Conservation (phyloP, 208 protist species). For the Porcisia deanei region DNA sequence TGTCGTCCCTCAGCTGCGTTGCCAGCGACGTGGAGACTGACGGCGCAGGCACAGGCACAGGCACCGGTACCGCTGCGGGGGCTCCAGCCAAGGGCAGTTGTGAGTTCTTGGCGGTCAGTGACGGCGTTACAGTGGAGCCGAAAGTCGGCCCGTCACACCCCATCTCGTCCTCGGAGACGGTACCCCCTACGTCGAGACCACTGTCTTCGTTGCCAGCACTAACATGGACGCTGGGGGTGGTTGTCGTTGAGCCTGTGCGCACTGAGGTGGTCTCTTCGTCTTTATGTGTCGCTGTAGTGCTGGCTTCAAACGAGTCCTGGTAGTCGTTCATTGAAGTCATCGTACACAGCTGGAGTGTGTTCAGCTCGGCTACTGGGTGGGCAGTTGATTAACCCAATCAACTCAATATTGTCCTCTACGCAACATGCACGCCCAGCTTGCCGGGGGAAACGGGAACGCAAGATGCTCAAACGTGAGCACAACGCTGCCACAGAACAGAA, state of each 20-base stretch:
- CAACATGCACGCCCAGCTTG: not conserved
- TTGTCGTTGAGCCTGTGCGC: constrained; percentile 1
- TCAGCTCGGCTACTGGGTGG: not conserved
- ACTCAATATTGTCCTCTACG: not conserved
- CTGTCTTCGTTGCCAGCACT: not conserved
- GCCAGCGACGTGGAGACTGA: not conserved
- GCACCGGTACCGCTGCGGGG: not conserved
- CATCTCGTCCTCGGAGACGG: not conserved
- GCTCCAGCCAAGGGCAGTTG: constrained; percentile 1
- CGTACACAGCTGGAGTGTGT: not conserved
- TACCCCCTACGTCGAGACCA: not conserved
- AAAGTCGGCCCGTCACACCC: not conserved
- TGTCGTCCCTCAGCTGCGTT: not conserved
- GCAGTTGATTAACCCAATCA: not conserved
- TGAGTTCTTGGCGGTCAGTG: not conserved
- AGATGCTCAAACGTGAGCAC: not conserved
- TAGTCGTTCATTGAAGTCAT: constrained; percentile 55
- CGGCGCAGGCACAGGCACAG: not conserved
- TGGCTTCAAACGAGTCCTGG: constrained; percentile 69
- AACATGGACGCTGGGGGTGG: not conserved
- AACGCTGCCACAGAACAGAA: not conserved
- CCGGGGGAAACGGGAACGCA: not conserved
- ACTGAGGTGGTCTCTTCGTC: not conserved
- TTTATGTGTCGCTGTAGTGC: constrained; percentile 27
- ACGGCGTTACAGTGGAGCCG: not conserved